phyloP scores from a whole-genome alignment of 2,329 filamentous ascomycete genomes.

The Sporothrix sp. region DNA sequence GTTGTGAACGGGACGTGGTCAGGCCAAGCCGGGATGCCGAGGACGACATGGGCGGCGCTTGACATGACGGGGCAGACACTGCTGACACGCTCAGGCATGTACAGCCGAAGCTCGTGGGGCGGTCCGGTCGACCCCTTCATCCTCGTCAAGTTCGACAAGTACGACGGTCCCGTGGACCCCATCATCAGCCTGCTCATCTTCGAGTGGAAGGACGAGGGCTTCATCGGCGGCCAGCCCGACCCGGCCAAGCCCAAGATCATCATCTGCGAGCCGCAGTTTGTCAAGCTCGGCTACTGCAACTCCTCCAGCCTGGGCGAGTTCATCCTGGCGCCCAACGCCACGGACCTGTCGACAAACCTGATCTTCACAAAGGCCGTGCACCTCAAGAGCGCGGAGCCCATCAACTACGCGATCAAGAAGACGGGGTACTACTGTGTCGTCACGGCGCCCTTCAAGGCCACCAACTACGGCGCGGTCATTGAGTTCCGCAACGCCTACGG shows the following conservation, averaged over 20 bases:
- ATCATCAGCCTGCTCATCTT: slow-evolving; percentile 81
- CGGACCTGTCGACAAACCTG: slow-evolving; percentile 55
- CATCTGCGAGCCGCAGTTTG: slow-evolving; percentile 66
- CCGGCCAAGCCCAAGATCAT: slow-evolving; percentile 35
- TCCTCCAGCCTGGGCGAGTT: slow-evolving; percentile 73
- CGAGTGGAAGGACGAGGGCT: slow-evolving; percentile 78
- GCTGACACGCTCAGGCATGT: slow-evolving; percentile 61
- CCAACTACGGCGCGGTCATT: slow-evolving; percentile 68
- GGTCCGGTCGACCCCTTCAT: slow-evolving; percentile 85
- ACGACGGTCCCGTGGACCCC: slow-evolving; percentile 56
- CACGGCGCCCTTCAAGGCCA: slow-evolving; percentile 58
- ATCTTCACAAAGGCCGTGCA: slow-evolving; percentile 76
- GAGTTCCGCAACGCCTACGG: slow-evolving; percentile 96
- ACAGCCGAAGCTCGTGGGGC: slow-evolving; percentile 80
- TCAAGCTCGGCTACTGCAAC: slow-evolving; percentile 63
- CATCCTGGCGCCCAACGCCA: slow-evolving; percentile 68
- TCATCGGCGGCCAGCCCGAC: slow-evolving; percentile 61
- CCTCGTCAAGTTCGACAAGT: slow-evolving; percentile 62
- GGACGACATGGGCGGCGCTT: not conserved
- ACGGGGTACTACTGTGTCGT: slow-evolving; percentile 96
- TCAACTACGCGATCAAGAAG: slow-evolving; percentile 77
- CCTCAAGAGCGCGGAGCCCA: slow-evolving; percentile 60
- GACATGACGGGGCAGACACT: no score
- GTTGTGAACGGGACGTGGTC: no score
- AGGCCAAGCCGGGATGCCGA: not conserved